phyloP scores from a whole-genome alignment of 1,284 basidiomycete genomes.

The Peniophora sp. region DNA sequence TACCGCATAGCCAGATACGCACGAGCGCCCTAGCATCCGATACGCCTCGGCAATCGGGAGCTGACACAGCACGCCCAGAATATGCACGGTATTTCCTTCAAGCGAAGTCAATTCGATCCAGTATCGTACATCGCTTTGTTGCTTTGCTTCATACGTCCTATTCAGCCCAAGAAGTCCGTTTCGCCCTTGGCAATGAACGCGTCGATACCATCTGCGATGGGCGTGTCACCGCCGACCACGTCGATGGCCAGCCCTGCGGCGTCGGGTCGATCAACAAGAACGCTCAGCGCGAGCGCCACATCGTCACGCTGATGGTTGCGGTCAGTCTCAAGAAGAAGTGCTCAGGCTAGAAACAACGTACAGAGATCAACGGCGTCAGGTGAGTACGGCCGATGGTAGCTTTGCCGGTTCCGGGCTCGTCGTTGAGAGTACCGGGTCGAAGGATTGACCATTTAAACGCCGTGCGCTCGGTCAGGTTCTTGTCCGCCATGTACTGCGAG shows the following conservation, averaged over 20 bases:
- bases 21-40: too few species aligned
- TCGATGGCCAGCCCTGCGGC: constrained; percentile 59
- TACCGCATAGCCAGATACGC: too few species aligned
- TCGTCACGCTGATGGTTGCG: constrained; percentile 43
- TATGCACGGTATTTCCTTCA: too few species aligned
- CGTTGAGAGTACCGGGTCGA: constrained; percentile 52
- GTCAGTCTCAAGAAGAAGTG: neutral
- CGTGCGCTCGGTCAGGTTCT: constrained; percentile 49
- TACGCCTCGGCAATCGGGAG: too few species aligned
- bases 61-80: too few species aligned
- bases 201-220: constrained; percentile 41
- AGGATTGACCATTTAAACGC: constrained; percentile 66
- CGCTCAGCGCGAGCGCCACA: constrained; percentile 48
- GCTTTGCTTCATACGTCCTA: neutral
- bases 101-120: too few species aligned
- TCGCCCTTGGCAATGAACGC: constrained; percentile 41
- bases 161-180: constrained; percentile 37
- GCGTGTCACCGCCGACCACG: constrained; percentile 48
- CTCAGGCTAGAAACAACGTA: constrained; percentile 15
- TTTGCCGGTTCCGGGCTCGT: constrained; percentile 46
- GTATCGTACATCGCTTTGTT: too few species aligned
- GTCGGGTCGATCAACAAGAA: constrained; percentile 45
- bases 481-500: constrained; percentile 51
- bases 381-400: constrained; percentile 51
- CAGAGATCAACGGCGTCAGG: constrained; percentile 38